Percentiles rank a stretch among this genome's conserved stretches.
phyloP scores from a whole-genome alignment of 2,329 filamentous ascomycete genomes.

The Trichoderma koningiopsis region DNA sequence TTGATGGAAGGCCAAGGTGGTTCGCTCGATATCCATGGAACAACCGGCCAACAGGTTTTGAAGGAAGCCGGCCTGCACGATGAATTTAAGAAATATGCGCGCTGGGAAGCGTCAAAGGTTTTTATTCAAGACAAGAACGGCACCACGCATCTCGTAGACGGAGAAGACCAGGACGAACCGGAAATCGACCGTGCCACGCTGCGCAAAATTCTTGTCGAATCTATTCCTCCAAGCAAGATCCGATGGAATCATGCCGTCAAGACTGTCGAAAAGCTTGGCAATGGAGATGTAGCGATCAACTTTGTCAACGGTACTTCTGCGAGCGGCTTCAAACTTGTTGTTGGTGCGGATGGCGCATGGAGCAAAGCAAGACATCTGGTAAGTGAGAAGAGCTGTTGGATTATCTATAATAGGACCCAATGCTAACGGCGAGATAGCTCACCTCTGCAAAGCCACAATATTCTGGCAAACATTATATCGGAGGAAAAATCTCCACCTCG shows the following conservation, averaged over 20 bases:
- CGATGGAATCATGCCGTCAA: constrained; percentile 41
- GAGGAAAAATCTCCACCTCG: background rate
- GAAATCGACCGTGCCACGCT: constrained; percentile 50
- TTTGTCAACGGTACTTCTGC: constrained; percentile 41
- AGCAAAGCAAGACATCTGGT: constrained; percentile 38
- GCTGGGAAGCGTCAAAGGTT: constrained; percentile 51
- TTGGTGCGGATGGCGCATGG: constrained; percentile 44
- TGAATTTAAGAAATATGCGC: constrained; percentile 52
- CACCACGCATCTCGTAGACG: constrained; percentile 38
- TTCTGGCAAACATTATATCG: constrained; percentile 13
- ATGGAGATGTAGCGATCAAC: constrained; percentile 39
- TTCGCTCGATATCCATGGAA: constrained; percentile 56
- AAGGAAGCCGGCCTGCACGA: constrained; percentile 53
- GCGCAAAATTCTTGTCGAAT: constrained; percentile 45
- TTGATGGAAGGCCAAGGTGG: constrained; percentile 54
- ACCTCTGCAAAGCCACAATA: constrained; percentile 17
- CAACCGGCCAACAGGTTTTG: constrained; percentile 54
- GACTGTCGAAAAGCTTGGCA: background rate
- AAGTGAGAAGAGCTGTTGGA: background rate
- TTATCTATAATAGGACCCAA: background rate
- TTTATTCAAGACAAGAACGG: constrained; percentile 49
- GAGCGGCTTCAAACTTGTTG: constrained; percentile 44
- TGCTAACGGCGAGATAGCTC: constrained; percentile 30
- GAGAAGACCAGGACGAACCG: constrained; percentile 21
- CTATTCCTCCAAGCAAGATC: constrained; percentile 46